Evolutionary conservation across 2,329 filamentous ascomycete genomes (phyloP).

Genomic region (Aureobasidium sp.): DNA sequence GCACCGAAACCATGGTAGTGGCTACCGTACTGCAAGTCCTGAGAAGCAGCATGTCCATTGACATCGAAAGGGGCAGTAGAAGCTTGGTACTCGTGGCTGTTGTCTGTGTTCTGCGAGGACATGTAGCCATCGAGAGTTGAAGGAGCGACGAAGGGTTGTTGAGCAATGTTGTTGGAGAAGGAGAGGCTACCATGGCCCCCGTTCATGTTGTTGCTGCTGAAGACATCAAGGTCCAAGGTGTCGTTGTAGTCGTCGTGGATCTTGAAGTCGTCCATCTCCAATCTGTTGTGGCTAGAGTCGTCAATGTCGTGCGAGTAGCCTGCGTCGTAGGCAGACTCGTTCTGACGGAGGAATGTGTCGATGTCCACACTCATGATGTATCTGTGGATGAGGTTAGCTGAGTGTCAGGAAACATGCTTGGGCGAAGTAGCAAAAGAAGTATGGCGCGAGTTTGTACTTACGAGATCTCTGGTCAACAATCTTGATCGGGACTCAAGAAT

Average conservation of each 20-base stretch:
- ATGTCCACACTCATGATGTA: neutral
- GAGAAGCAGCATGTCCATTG: neutral
- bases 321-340: neutral
- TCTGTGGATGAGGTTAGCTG: neutral
- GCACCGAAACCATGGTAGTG: neutral
- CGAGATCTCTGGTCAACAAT: neutral
- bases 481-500: neutral
- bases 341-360: neutral
- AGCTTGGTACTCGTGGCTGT: no score
- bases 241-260: neutral
- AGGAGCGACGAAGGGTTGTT: neutral
- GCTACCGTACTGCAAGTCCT: neutral
- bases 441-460: neutral
- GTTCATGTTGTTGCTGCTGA: neutral
- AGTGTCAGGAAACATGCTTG: neutral
- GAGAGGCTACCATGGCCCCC: neutral
- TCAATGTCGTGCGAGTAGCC: neutral
- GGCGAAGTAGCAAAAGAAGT: neutral
- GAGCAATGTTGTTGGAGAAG: neutral
- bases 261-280: neutral
- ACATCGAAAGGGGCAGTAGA: neutral
- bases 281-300: neutral
- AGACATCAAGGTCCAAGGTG: neutral
- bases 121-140: neutral
- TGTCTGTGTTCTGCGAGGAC: no score